Evolutionary conservation across 2,329 filamentous ascomycete genomes (phyloP).

Genomic region (Waltergamsia citrina): DNA sequence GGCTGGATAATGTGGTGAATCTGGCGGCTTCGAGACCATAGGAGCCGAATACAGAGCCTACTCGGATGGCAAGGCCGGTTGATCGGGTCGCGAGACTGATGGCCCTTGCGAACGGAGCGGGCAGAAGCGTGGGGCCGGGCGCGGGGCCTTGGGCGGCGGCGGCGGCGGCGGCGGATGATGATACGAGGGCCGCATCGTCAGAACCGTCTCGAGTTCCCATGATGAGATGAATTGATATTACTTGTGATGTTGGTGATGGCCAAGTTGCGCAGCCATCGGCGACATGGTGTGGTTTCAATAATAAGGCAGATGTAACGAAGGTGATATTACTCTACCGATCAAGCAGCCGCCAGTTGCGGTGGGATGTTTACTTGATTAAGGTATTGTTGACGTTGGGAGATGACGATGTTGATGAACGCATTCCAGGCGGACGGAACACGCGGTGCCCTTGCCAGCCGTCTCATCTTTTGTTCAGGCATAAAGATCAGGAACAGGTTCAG

Average conservation of each 20-base stretch:
- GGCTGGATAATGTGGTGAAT: constrained; percentile 45
- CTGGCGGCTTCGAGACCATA: constrained; percentile 44
- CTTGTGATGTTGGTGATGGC: not conserved
- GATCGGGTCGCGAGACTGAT: constrained; percentile 53
- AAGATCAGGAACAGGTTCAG: no score
- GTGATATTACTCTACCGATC: no score
- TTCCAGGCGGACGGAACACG: no score
- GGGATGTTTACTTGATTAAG: no score
- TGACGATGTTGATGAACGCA: no score
- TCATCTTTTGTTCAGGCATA: no score
- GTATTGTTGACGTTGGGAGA: no score
- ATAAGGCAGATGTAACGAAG: no score
- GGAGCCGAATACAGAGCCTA: constrained; percentile 40
- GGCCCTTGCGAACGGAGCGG: constrained; percentile 44
- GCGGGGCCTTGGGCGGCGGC: constrained; percentile 5
- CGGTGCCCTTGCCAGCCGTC: no score
- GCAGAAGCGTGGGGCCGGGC: constrained; percentile 40
- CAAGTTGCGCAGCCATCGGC: not conserved
- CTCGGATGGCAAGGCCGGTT: constrained; percentile 45
- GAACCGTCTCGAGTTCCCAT: not conserved
- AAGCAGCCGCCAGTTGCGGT: no score
- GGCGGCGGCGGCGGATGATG: not conserved
- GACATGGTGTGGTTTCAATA: no score
- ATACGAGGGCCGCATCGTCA: not conserved
- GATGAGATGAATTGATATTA: no score